Evolutionary conservation across 306 rosid genomes (phyloP).

Genomic region (Begonia loranthoides): DNA sequence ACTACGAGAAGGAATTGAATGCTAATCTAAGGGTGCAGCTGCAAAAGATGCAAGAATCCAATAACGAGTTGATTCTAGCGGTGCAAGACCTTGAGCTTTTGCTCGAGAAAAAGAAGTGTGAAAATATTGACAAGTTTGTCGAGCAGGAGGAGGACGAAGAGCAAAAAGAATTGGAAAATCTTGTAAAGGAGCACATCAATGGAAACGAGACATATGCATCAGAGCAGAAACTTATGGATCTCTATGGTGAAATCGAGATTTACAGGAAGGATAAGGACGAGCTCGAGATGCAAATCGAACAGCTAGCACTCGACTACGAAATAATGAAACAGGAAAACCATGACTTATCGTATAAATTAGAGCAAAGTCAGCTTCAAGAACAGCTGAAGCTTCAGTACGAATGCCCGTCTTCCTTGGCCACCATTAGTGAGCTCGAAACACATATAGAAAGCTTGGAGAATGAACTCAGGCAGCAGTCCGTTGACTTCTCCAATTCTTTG

Average conservation of each 20-base stretch:
- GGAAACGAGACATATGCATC: slow-evolving; percentile 45
- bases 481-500: slow-evolving; percentile 48
- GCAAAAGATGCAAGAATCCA: slow-evolving; percentile 83
- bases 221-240: slow-evolving; percentile 61
- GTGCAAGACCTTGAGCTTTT: slow-evolving; percentile 75
- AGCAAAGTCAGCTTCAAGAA: slow-evolving; percentile 80
- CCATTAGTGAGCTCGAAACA: slow-evolving; percentile 39
- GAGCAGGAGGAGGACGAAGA: slow-evolving; percentile 47
- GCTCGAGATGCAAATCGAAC: slow-evolving; percentile 87
- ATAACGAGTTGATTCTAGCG: slow-evolving; percentile 73
- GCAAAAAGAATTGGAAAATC: slow-evolving; percentile 62
- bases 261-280: slow-evolving; percentile 81
- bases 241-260: slow-evolving; percentile 64
- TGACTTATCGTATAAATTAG: slow-evolving; percentile 44
- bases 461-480: slow-evolving; percentile 57
- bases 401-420: slow-evolving; percentile 42
- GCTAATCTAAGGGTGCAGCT: slow-evolving; percentile 71
- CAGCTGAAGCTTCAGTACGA: slow-evolving; percentile 69
- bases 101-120: slow-evolving; percentile 61
- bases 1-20: slow-evolving; percentile 69
- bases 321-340: slow-evolving; percentile 93
- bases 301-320: slow-evolving; percentile 91
- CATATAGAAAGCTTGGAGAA: slow-evolving; percentile 54
- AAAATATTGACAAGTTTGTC: slow-evolving; percentile 13
- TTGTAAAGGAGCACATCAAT: slow-evolving; percentile 41